Evolutionary conservation across 176 grass and related monocot genomes (phyloP), one percentile per base, ranked within the genome.

Genomic region (Oryza nivara): DNA sequence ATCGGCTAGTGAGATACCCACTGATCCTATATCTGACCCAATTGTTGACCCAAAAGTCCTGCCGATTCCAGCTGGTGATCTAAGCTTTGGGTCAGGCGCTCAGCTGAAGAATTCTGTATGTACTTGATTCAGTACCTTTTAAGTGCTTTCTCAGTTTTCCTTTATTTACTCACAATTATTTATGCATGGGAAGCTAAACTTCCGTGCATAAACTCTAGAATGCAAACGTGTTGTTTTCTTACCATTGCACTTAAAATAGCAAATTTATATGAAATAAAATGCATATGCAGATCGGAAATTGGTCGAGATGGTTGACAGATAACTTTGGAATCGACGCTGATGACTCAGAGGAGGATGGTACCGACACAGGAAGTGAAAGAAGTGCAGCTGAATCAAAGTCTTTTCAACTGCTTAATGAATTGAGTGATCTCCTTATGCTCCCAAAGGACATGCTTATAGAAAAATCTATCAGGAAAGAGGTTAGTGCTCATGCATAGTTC

Each of bases 361-460:
- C 46, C n/a, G 72, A 66, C 65, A 74, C 45, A 64, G 82, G 60
- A 67, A 72, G 64, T 45, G 67, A 51, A 80, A 85, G 81, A 80
- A 81, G 60, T 28, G 36, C 11, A 41, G 35, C 51, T 72, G 56
- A 89, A 80, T 71, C 80, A 11, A 92, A 83, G 61, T 89, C 88
- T 38, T 96, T 99, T 84, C 61, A 67, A 80, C 81, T 94, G 45
- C 93, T 99, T 48, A 95, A 93, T 80, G 90, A 99, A 86, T 80
- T 99, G 79, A 96, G 96, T 76, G 91, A 99, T 88, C 91, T 99
- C 70, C 77, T 99, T 68, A 99, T 99, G 96, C 91, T 96, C 74
- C 96, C 96, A 0, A 99, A 99, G 90, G 96, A 99, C 80, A 92
- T 99, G 96, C 91, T 99, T 89, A 60, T 92, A 19, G 93, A 99